A percentile compares a stretch with the other conserved stretches of the same genome.
Evolutionary conservation across 2,329 filamentous ascomycete species (phyloP).

Genomic region (Byssothecium circinans): DNA sequence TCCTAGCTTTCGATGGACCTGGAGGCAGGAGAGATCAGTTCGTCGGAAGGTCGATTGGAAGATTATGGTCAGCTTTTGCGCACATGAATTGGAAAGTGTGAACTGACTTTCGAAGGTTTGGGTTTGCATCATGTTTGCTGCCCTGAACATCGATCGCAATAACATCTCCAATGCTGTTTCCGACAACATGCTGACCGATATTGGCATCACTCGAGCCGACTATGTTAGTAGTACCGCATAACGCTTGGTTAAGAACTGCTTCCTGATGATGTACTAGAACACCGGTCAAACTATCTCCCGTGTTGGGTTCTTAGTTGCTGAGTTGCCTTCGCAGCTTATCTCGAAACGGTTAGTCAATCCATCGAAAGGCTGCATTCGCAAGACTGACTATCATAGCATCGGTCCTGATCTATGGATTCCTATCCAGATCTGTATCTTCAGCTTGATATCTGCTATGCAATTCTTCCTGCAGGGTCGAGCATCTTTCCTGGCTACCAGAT

Average conservation of each 20-base stretch:
- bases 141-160: conserved; percentile 50
- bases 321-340: conserved; percentile 46
- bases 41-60: conserved; percentile 15
- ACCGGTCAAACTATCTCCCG: conserved; percentile 61
- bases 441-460: conserved; percentile 61
- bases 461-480: conserved; percentile 59
- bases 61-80: conserved; percentile 6
- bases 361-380: no score
- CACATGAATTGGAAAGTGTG: conserved; percentile 30
- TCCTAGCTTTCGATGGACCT: conserved; percentile 55
- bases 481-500: conserved; percentile 42
- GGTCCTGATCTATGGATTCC: conserved; percentile 46
- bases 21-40: conserved; percentile 53
- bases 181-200: conserved; percentile 24
- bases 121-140: conserved; percentile 55
- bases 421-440: conserved; percentile 44
- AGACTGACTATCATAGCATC: conserved; percentile 7
- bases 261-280: conserved; percentile 15
- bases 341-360: conserved; percentile 35
- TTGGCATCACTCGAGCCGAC: conserved; percentile 15
- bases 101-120: conserved; percentile 41
- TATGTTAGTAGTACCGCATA: not conserved
- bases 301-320: conserved; percentile 69
- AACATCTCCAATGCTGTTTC: conserved; percentile 38
- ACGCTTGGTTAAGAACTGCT: no score